Conservation (phyloP, 2,329 filamentous ascomycete species). For the Massarina eburnea region DNA sequence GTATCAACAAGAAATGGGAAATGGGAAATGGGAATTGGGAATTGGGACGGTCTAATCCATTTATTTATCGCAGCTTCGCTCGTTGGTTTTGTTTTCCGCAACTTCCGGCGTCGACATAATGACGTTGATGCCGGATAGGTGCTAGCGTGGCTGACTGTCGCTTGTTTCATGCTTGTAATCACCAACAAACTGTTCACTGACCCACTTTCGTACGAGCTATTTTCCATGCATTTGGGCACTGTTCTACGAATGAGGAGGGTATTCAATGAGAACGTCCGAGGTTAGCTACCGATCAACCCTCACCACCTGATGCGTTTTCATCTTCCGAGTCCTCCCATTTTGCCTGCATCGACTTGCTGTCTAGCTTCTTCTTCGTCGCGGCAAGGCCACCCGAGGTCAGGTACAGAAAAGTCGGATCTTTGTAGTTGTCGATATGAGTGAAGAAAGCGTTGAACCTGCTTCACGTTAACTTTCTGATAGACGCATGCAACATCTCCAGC, state of each 20-base stretch:
- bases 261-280: no score
- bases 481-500: background rate
- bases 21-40: background rate
- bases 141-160: constrained; percentile 17
- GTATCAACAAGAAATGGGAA: background rate
- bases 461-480: constrained; percentile 12
- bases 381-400: constrained; percentile 52
- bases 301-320: constrained; percentile 39
- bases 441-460: constrained; percentile 51
- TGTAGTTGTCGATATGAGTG: constrained; percentile 54
- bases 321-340: constrained; percentile 40
- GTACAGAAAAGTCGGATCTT: constrained; percentile 52
- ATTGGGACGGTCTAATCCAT: background rate
- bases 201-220: background rate
- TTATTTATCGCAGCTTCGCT: constrained; percentile 10
- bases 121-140: constrained; percentile 21
- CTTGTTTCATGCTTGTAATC: constrained; percentile 12
- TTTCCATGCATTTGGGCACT: background rate
- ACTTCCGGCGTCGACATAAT: constrained; percentile 17
- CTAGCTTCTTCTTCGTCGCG: constrained; percentile 44
- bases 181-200: background rate
- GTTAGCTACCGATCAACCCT: constrained; percentile 33
- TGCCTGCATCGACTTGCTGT: constrained; percentile 27
- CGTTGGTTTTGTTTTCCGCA: constrained; percentile 10
- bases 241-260: no score